Conservation (phyloP, 140 eudicot species). For the Cichorium intybus region DNA sequence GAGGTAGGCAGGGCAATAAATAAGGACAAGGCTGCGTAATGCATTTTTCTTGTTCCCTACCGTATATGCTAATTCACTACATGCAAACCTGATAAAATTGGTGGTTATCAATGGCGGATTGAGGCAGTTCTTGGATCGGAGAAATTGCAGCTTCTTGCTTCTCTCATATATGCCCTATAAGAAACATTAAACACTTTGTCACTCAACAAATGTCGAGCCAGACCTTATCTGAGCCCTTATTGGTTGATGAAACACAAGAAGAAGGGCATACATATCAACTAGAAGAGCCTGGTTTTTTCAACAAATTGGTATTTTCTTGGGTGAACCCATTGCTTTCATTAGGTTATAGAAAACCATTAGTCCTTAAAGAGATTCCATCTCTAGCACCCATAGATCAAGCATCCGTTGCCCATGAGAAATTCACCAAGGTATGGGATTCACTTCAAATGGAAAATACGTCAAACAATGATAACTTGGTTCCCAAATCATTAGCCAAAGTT, state of each 20-base stretch:
- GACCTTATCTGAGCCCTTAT: constrained; percentile 34
- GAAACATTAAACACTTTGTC: too few species aligned
- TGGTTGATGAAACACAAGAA: constrained; percentile 27
- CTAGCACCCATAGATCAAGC: constrained; percentile 50
- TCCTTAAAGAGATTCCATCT: constrained; percentile 47
- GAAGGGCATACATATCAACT: background rate
- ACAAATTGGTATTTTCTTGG: constrained; percentile 58
- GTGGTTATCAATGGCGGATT: too few species aligned
- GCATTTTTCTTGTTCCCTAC: background rate
- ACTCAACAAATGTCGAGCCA: too few species aligned
- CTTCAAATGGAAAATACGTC: constrained; percentile 25
- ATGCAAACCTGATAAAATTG: too few species aligned
- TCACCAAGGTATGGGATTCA: constrained; percentile 35
- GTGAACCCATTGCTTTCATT: constrained; percentile 44
- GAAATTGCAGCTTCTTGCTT: too few species aligned
- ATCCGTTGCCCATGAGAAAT: constrained; percentile 33
- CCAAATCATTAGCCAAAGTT: constrained; percentile 34
- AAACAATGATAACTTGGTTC: constrained; percentile 30
- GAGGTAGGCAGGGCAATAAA: too few species aligned
- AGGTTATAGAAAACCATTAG: constrained; percentile 43
- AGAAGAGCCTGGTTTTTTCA: constrained; percentile 35
- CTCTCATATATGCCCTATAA: too few species aligned
- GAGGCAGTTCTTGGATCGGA: too few species aligned
- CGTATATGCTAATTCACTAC: too few species aligned
- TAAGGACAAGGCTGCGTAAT: too few species aligned